Base-by-base conservation (phyloP, 2,329 filamentous ascomycete genomes). In the Gliomastix tumulicola region DNA sequence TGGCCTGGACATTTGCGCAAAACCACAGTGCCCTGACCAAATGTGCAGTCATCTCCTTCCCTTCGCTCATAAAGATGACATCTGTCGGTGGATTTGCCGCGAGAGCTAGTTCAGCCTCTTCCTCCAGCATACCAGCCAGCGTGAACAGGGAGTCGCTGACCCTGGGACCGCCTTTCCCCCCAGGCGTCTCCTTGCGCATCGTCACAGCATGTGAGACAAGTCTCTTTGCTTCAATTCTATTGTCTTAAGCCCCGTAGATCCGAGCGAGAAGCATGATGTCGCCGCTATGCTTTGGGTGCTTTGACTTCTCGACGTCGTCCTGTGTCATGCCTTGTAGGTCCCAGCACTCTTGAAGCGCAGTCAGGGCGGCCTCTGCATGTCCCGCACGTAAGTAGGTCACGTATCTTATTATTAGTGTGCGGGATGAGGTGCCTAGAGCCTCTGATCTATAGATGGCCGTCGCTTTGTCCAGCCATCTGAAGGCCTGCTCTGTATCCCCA, bases 251-350 rank as follows among this genome's bases (percentile, higher is more conserved):
- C 33, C 33, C 23, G 19, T 19, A 18, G 12, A 35, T 35, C 15
- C 33, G 19, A 7, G 33, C 21, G 6, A 35, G 22, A 17, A 35
- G 33, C 33, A 35, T 35, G 3, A 35, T 35, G n/a, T 35, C 33
- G 11, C 33, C 33, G 12, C 33, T 35, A 18, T 35, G 33, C 16
- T 35, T 35, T 5, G 33, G 33, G 20, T 35, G 25, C 10, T 5
- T 9, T 6, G 33, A 35, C 11, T 11, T 35, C 21, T 35, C 33
- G 20, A 35, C 17, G 13, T 35, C 33, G 12, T 35, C 3, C 17
- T 35, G 33, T 12, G 30, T 32, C 30, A 15, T 32, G 18, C 30
- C 30, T 32, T 32, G 30, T 13, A 32, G 16, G 8, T 6, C 13
- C 30, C 30, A 32, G 30, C 30, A 32, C 18, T 32, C 18, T 15